phyloP scores from a whole-genome alignment of 805 yeast species.

The Kodamaea hsintzibuensis region DNA sequence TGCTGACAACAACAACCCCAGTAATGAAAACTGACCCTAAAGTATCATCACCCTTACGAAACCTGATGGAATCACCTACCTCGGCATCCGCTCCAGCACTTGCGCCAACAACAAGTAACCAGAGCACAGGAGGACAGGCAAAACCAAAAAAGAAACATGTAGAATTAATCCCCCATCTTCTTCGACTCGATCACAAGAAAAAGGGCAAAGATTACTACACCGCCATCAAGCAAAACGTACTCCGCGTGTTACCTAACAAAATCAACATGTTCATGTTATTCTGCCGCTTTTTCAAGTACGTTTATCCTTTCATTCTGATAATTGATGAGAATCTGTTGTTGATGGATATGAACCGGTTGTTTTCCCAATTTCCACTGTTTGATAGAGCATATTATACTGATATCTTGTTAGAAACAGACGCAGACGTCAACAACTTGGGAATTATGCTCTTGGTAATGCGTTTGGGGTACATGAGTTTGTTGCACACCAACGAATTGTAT shows the following conservation, averaged over 20 bases:
- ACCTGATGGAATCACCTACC: neutral
- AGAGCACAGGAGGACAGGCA: neutral
- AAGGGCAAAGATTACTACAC: slow-evolving; percentile 26
- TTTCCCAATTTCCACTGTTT: slow-evolving; percentile 23
- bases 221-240: slow-evolving; percentile 28
- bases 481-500: slow-evolving; percentile 33
- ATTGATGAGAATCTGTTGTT: slow-evolving; percentile 31
- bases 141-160: neutral
- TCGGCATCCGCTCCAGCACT: neutral
- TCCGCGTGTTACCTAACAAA: slow-evolving; percentile 32
- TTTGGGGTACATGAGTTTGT: slow-evolving; percentile 40
- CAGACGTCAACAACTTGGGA: slow-evolving; percentile 33
- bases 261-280: slow-evolving; percentile 26
- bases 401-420: slow-evolving; percentile 28
- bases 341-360: slow-evolving; percentile 25
- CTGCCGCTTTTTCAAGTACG: slow-evolving; percentile 37
- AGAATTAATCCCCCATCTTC: slow-evolving; percentile 5
- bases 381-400: slow-evolving; percentile 14
- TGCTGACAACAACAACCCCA: slow-evolving; percentile 5
- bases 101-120: neutral
- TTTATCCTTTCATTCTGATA: slow-evolving; percentile 40
- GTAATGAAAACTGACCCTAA: slow-evolving; percentile 2
- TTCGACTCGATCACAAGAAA: slow-evolving; percentile 10
- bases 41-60: neutral
- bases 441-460: slow-evolving; percentile 30